These are phyloP conservation scores for Erodium trifolium DNA, from an alignment of 441 rosid genomes.

Conservation along the genomic window DNA sequence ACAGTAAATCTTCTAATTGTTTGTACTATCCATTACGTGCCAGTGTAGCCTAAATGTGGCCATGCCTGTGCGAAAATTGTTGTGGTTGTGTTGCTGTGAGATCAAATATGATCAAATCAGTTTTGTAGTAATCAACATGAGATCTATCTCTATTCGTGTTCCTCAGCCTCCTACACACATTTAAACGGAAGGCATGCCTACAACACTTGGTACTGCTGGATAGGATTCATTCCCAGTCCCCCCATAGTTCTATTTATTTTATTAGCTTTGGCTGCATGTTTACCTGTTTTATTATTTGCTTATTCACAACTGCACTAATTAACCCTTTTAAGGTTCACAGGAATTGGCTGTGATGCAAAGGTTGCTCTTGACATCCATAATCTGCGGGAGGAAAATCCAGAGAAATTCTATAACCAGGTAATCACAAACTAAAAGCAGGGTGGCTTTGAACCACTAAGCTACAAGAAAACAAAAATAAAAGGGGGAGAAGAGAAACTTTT, in stretches of 20 bases:
- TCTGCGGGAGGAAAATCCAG: constrained; percentile 90
- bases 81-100: constrained; percentile 8
- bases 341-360: constrained; percentile 97
- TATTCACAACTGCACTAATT: constrained; percentile 11
- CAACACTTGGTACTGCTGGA: background rate
- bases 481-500: background rate
- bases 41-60: background rate
- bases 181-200: background rate
- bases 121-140: constrained; percentile 8
- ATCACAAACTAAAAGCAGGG: constrained; percentile 11
- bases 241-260: background rate
- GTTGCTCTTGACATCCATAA: constrained; percentile 94
- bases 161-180: background rate
- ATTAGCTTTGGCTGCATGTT: background rate
- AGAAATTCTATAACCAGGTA: constrained; percentile 87
- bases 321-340: constrained; percentile 30
- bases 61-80: background rate
- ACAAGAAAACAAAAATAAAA: background rate
- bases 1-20: background rate
- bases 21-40: background rate
- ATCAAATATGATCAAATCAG: constrained; percentile 4
- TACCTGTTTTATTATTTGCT: constrained; percentile 5
- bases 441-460: constrained; percentile 13
- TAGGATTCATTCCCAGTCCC: background rate
- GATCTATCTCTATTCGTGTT: background rate